Conservation (phyloP, 108 stramenopile species). For the Fragilariopsis cylindrus region DNA sequence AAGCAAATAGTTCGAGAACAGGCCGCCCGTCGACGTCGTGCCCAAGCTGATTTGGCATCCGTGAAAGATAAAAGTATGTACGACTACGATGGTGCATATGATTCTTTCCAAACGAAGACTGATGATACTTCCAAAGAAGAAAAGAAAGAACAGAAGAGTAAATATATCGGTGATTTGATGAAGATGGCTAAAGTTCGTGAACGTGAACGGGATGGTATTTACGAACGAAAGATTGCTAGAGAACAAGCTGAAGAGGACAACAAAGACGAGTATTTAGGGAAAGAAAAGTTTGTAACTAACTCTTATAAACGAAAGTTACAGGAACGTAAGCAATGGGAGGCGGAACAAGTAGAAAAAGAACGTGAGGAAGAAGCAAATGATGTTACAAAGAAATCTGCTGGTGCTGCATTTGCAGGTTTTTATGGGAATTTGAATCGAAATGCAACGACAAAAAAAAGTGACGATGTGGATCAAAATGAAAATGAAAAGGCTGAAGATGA, state of each 20-base stretch:
- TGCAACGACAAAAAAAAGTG: constrained; percentile 27
- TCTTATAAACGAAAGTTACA: constrained; percentile 73
- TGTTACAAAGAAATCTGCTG: constrained; percentile 48
- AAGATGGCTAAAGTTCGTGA: constrained; percentile 57
- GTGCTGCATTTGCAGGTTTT: constrained; percentile 57
- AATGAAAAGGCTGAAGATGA: background rate
- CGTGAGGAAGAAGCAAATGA: constrained; percentile 63
- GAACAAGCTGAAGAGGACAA: constrained; percentile 64
- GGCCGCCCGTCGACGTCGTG: constrained; percentile 63
- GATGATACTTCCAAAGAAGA: background rate
- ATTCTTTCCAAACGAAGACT: constrained; percentile 37
- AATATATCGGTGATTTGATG: constrained; percentile 67
- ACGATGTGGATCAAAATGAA: background rate
- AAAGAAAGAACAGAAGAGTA: constrained; percentile 39
- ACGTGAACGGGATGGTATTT: constrained; percentile 63
- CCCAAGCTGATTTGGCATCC: constrained; percentile 44
- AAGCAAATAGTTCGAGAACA: constrained; percentile 67
- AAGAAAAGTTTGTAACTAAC: constrained; percentile 80
- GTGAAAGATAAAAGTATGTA: constrained; percentile 36
- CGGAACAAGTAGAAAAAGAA: constrained; percentile 51
- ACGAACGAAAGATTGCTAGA: constrained; percentile 63
- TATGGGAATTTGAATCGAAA: constrained; percentile 64
- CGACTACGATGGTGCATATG: constrained; percentile 80
- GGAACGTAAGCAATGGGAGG: constrained; percentile 71
- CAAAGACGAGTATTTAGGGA: constrained; percentile 57